These are phyloP conservation scores for Tylopilus sp. DNA, from an alignment of 1,284 basidiomycete genomes.

Conservation along the genomic window DNA sequence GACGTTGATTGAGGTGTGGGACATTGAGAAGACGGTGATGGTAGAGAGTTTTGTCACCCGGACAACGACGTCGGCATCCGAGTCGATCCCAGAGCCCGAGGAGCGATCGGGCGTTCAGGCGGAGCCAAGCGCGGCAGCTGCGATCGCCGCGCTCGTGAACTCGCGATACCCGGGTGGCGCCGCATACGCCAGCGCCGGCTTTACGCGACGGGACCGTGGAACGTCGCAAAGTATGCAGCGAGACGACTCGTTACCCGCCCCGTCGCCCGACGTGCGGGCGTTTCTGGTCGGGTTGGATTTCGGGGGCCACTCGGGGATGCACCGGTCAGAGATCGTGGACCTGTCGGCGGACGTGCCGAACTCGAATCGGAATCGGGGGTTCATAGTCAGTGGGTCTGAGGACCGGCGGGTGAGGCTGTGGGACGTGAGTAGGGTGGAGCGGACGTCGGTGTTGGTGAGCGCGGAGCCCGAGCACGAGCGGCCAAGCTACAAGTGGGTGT, in stretches of 20 bases:
- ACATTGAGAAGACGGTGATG: conserved; percentile 65
- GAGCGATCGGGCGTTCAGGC: conserved; percentile 53
- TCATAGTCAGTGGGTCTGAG: conserved; percentile 78
- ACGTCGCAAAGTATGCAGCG: conserved; percentile 31
- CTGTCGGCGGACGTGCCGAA: conserved; percentile 41
- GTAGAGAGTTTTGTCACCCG: conserved; percentile 70
- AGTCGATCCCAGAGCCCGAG: conserved; percentile 51
- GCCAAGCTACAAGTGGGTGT: conserved; percentile 64
- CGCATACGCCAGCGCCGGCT: conserved; percentile 26
- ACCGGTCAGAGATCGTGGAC: conserved; percentile 57
- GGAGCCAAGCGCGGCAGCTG: conserved; percentile 61
- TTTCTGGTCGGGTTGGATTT: conserved; percentile 71
- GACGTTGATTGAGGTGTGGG: conserved; percentile 75
- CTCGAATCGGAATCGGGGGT: conserved; percentile 55
- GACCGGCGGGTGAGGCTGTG: conserved; percentile 80
- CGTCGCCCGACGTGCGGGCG: conserved; percentile 61
- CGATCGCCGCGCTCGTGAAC: conserved; percentile 59
- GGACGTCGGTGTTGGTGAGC: conserved; percentile 72
- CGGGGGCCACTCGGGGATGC: conserved; percentile 58
- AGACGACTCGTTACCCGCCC: conserved; percentile 41
- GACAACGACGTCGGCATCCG: conserved; percentile 38
- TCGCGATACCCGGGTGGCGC: conserved; percentile 41
- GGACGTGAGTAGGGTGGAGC: conserved; percentile 74
- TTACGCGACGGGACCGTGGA: conserved; percentile 25
- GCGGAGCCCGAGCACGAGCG: conserved; percentile 66